Base-by-base conservation (phyloP, 306 rosid genomes). In the Castanea sativa region DNA sequence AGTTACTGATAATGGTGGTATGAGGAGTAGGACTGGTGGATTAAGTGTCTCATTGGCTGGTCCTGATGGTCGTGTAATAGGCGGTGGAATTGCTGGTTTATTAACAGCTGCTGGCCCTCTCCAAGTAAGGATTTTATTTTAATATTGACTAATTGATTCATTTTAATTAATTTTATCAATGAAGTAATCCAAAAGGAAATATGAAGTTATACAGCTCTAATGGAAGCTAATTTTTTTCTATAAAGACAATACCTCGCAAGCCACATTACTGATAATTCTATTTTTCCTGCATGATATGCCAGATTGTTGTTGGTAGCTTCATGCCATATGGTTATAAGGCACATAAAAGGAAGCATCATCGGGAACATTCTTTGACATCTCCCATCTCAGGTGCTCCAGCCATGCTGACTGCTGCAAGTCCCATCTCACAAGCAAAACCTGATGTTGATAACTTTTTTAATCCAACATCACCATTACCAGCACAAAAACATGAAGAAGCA, bases 271-370 rank as follows among this genome's bases (percentile, higher is more conserved):
- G 51, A 33, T 52, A 71, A 74, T 57, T 80, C 18, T 5, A 61
- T 20, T 73, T 69, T 38, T n/a, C 64, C 6, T 35, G 38, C 27
- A 23, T 82, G 78, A 57, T 85, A 82, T 73, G 69, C 45, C 86
- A 93, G 97, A 76, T 90, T 80, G 97, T 91, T 23, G 75, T 91
- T 74, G 98, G 97, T 84, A 93, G 97, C 80, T 93, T 90, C 88
- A 68, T 71, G 85, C 87, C 88, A 70, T 73, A 80, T 69, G 90
- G 83, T 5, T 56, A 32, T 75, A 91, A 88, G 82, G 33, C 73
- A 2, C 92, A 75, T 20, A 93, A 88, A 77, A 86, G 71, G 85
- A 93, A 88, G 90, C 76, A 90, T 41, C 77, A 82, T 10, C 87
- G 91, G 12, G 91, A 88, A 80, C 79, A 77, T 11, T 27, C 74